Percentiles rank a stretch among this genome's conserved stretches.
Evolutionary conservation across 768 basidiomycete genomes (phyloP).

Genomic region (Auricularia sp.): DNA sequence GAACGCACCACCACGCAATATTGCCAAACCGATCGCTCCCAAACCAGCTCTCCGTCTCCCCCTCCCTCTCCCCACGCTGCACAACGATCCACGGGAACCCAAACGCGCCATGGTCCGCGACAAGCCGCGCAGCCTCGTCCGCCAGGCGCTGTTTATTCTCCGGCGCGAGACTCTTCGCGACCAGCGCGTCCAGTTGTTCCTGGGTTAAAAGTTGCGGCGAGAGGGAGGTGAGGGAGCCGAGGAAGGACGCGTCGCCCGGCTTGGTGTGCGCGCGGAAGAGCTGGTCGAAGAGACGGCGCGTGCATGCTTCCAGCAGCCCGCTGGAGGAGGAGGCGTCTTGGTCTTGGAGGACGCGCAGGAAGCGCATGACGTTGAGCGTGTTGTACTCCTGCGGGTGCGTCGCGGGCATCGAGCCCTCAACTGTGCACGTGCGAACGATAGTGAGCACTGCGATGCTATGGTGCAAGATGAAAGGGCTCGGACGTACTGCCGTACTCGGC

Average conservation of each 20-base stretch:
- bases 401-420: neutral
- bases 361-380: conserved; percentile 2
- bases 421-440: neutral
- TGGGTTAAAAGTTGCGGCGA: neutral
- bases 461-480: too few relatives aligned
- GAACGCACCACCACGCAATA: neutral
- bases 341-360: conserved; percentile 4
- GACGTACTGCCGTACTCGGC: neutral
- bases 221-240: neutral
- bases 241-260: neutral
- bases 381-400: neutral
- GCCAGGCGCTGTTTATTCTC: neutral
- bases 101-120: conserved; percentile 1
- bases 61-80: neutral
- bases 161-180: neutral
- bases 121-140: neutral
- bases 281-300: conserved; percentile 4
- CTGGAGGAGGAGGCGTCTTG: too few relatives aligned
- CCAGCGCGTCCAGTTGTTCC: neutral
- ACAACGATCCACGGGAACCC: conserved; percentile 13
- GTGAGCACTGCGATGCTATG: too few relatives aligned
- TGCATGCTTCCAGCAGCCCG: neutral
- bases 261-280: conserved; percentile 4
- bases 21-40: neutral
- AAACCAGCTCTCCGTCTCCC: neutral